A percentile compares a stretch with the other conserved stretches of the same genome.
Evolutionary conservation across 2,329 filamentous ascomycete species (phyloP).

Genomic region (Sclerotinia spermophila): DNA sequence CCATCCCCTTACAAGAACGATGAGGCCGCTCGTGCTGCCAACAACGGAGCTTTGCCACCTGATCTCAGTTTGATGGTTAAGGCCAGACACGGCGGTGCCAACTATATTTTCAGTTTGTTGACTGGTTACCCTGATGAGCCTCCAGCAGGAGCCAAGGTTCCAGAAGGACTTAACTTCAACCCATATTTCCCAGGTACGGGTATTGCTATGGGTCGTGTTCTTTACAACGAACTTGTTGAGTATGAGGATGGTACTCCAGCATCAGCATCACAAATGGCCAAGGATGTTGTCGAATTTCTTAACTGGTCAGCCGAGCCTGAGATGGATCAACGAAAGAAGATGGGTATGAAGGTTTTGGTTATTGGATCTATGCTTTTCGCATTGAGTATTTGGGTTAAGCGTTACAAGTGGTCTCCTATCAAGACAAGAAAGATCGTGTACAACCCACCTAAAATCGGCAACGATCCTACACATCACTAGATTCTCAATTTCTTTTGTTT

Average conservation of each 20-base stretch:
- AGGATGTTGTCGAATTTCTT: constrained; percentile 97
- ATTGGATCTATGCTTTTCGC: constrained; percentile 76
- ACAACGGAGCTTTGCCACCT: constrained; percentile 95
- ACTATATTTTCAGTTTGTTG: constrained; percentile 97
- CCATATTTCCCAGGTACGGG: constrained; percentile 99
- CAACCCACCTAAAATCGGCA: constrained; percentile 57
- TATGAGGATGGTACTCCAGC: constrained; percentile 96
- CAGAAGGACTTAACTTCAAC: constrained; percentile 97
- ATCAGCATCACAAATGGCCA: constrained; percentile 97
- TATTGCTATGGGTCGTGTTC: constrained; percentile 97
- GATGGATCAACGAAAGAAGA: constrained; percentile 99
- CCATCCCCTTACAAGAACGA: constrained; percentile 97
- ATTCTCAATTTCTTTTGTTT: constrained; percentile 31
- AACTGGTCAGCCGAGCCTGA: constrained; percentile 99
- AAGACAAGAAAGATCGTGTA: constrained; percentile 95
- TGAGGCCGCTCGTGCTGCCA: constrained; percentile 94
- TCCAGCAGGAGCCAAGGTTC: constrained; percentile 81
- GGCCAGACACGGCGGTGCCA: constrained; percentile 92
- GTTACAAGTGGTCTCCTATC: constrained; percentile 97
- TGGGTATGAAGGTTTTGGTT: constrained; percentile 94
- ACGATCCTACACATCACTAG: constrained; percentile 27
- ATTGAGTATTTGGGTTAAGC: constrained; percentile 94
- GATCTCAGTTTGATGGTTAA: constrained; percentile 98
- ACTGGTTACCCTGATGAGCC: constrained; percentile 97
- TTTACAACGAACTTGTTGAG: constrained; percentile 95